These are phyloP conservation scores for Avicennia marina DNA, from an alignment of 257 asterid genomes.

Conservation along the genomic window DNA sequence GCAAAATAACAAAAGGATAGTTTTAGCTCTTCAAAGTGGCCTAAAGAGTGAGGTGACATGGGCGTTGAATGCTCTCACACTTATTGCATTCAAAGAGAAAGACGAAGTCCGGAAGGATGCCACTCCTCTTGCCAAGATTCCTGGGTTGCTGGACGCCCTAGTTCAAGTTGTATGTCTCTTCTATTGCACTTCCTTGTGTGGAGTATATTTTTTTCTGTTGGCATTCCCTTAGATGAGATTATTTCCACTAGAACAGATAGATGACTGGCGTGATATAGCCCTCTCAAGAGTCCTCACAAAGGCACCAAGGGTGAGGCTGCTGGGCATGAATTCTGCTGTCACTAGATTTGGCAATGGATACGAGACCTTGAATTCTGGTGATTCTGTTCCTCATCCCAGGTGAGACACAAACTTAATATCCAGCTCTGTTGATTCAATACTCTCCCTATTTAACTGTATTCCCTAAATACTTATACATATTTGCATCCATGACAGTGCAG, in stretches of 20 bases:
- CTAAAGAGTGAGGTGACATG: conserved; percentile 93
- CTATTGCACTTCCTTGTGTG: conserved; percentile 2
- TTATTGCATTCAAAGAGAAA: conserved; percentile 93
- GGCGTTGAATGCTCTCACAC: conserved; percentile 90
- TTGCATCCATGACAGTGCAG: conserved; percentile 35
- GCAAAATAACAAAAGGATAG: conserved; percentile 92
- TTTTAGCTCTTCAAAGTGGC: conserved; percentile 97
- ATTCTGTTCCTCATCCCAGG: conserved; percentile 57
- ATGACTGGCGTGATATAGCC: conserved; percentile 98
- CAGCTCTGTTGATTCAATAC: not conserved
- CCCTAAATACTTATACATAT: conserved; percentile 5
- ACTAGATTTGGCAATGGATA: conserved; percentile 84
- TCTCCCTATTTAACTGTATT: not conserved
- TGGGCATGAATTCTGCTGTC: conserved; percentile 70
- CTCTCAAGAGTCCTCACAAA: conserved; percentile 76
- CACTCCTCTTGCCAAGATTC: conserved; percentile 92
- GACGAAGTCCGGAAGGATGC: conserved; percentile 92
- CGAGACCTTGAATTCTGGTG: conserved; percentile 58
- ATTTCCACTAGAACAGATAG: conserved; percentile 54
- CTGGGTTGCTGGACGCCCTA: conserved; percentile 90
- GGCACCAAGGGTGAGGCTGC: conserved; percentile 62
- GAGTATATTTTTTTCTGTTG: not conserved
- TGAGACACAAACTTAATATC: conserved; percentile 20
- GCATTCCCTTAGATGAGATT: conserved; percentile 19
- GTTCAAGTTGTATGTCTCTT: conserved; percentile 79